Conservation (phyloP, 129 eudicot genomes). For the Saussurea involucrata region DNA sequence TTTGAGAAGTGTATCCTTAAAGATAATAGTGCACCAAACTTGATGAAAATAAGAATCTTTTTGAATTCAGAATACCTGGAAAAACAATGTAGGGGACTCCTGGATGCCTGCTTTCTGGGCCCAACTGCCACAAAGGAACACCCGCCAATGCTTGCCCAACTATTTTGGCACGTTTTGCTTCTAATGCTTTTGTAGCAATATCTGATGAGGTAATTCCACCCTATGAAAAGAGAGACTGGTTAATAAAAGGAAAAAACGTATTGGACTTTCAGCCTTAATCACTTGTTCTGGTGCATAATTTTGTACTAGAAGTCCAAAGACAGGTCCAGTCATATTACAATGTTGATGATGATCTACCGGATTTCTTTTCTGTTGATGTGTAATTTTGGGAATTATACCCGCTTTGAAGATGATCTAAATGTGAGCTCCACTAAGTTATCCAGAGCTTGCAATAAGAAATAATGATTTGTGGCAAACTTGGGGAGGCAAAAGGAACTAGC, state of each 20-base stretch:
- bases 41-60: not conserved
- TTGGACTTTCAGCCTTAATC: not conserved
- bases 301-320: not conserved
- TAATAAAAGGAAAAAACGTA: slow-evolving; percentile 1
- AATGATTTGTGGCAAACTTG: too few species aligned
- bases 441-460: too few species aligned
- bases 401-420: too few species aligned
- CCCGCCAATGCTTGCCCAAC: slow-evolving; percentile 97
- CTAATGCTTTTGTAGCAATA: slow-evolving; percentile 92
- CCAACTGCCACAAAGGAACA: slow-evolving; percentile 96
- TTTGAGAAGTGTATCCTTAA: slow-evolving; percentile 5
- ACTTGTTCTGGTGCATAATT: not conserved
- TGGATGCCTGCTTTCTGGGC: slow-evolving; percentile 93
- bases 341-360: too few species aligned
- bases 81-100: slow-evolving; percentile 92
- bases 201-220: slow-evolving; percentile 99
- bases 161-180: slow-evolving; percentile 83
- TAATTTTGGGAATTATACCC: too few species aligned
- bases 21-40: not conserved
- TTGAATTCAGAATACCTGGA: slow-evolving; percentile 54
- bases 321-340: not conserved
- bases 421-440: too few species aligned
- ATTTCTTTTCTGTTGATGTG: too few species aligned
- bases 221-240: slow-evolving; percentile 36
- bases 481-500: too few species aligned